Evolutionary conservation across 2,329 filamentous ascomycete species (phyloP).

Genomic region (Neofusicoccum sp.): DNA sequence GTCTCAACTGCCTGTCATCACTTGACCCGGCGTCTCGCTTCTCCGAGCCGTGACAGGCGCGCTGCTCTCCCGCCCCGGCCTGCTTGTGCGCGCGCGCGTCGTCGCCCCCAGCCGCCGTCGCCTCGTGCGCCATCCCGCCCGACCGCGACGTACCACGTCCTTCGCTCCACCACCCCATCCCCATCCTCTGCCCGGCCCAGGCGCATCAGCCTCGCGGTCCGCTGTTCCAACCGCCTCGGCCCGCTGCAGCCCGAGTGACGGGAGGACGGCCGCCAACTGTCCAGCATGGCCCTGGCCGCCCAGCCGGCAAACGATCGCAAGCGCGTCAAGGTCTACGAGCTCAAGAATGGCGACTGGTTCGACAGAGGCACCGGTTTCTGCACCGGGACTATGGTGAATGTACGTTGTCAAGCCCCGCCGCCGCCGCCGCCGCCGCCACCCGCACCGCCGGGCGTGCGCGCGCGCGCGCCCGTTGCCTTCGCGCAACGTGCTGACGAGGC

Average conservation of each 20-base stretch:
- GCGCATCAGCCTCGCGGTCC: conserved; percentile 5
- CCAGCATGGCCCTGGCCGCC: conserved; percentile 43
- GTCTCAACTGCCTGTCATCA: conserved; percentile 18
- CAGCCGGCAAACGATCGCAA: conserved; percentile 54
- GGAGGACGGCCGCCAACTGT: conserved; percentile 10
- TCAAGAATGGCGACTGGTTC: conserved; percentile 99
- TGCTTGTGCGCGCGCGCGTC: conserved; percentile 15
- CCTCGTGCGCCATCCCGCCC: conserved; percentile 8
- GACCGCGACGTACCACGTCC: conserved; percentile 18
- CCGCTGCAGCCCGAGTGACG: conserved; percentile 31
- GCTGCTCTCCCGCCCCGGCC: neutral
- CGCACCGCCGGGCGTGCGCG: neutral
- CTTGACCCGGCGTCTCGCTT: neutral
- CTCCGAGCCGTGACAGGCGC: neutral
- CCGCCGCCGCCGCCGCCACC: neutral
- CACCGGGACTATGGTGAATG: conserved; percentile 72
- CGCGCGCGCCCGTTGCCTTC: neutral
- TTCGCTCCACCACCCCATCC: conserved; percentile 23
- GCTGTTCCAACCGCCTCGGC: conserved; percentile 28
- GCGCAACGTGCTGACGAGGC: conserved; percentile 18
- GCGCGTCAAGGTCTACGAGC: conserved; percentile 97
- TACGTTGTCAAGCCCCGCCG: conserved; percentile 48
- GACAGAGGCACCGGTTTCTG: conserved; percentile 97
- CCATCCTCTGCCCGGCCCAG: conserved; percentile 18
- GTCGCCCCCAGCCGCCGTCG: neutral